Percentiles rank a stretch among this genome's conserved stretches.
Evolutionary conservation across 352 stramenopile species (phyloP).

Genomic region (Pythium guiyangense): DNA sequence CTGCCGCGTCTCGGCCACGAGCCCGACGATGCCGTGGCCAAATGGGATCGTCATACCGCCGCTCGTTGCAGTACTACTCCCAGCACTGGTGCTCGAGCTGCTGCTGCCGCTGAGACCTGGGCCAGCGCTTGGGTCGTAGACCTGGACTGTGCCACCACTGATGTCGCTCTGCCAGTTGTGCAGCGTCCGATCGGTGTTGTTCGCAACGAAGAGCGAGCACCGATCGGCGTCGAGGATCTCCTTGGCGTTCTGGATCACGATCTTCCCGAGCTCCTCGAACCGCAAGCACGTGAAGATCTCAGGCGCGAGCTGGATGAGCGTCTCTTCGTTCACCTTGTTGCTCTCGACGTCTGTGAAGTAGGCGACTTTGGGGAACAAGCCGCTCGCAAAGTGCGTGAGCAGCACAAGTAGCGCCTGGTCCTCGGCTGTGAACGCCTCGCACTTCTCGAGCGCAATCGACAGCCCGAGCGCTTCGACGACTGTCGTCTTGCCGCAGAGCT

Average conservation of each 20-base stretch:
- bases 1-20: conserved; percentile 59
- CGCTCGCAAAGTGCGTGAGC: conserved; percentile 55
- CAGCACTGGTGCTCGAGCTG: neutral
- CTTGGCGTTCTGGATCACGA: conserved; percentile 78
- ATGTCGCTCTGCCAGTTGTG: conserved; percentile 79
- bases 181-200: conserved; percentile 42
- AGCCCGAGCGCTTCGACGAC: conserved; percentile 56
- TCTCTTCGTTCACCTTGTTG: conserved; percentile 82
- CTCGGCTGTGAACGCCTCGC: conserved; percentile 50
- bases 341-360: conserved; percentile 80
- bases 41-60: conserved; percentile 62
- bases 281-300: conserved; percentile 79
- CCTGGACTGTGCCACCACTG: conserved; percentile 46
- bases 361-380: conserved; percentile 59
- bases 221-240: conserved; percentile 67
- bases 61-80: conserved; percentile 16
- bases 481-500: conserved; percentile 59
- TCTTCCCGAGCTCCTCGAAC: conserved; percentile 73
- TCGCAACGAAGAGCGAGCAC: conserved; percentile 70
- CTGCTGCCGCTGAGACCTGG: neutral
- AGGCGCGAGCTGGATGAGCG: conserved; percentile 58
- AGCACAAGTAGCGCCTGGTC: conserved; percentile 50
- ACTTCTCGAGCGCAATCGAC: conserved; percentile 54
- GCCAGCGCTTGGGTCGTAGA: conserved; percentile 20
- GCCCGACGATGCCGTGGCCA: conserved; percentile 66